Evolutionary conservation across 305 asterid species (phyloP).

Genomic region (Fraxinus paxiana): DNA sequence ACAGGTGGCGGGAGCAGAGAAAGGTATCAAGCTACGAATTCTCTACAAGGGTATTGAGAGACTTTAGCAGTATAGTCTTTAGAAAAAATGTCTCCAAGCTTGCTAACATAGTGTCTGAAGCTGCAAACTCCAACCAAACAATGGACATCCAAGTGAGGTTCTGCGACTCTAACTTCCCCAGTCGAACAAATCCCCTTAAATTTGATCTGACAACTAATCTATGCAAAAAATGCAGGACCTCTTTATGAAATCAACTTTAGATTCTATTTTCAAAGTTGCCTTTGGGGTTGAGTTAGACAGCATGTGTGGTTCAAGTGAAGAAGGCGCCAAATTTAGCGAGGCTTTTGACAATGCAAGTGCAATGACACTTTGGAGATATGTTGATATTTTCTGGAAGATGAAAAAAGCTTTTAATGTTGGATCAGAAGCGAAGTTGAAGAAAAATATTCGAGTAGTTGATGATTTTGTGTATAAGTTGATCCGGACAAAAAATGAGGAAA

Average conservation of each 20-base stretch:
- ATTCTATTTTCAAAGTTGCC: slow-evolving; percentile 65
- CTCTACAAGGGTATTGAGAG: slow-evolving; percentile 57
- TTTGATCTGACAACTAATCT: background rate
- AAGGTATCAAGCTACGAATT: slow-evolving; percentile 62
- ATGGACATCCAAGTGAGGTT: slow-evolving; percentile 58
- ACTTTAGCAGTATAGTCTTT: slow-evolving; percentile 48
- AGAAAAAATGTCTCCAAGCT: slow-evolving; percentile 51
- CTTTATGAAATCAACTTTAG: slow-evolving; percentile 66
- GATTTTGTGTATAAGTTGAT: slow-evolving; percentile 58
- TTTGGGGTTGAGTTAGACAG: slow-evolving; percentile 64
- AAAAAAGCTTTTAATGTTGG: slow-evolving; percentile 57
- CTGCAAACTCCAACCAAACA: slow-evolving; percentile 31
- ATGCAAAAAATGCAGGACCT: slow-evolving; percentile 44
- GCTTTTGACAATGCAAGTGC: slow-evolving; percentile 78
- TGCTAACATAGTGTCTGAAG: slow-evolving; percentile 39
- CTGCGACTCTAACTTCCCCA: background rate
- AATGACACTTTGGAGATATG: slow-evolving; percentile 49
- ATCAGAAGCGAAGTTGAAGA: slow-evolving; percentile 54
- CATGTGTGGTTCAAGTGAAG: slow-evolving; percentile 58
- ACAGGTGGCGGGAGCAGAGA: slow-evolving; percentile 68
- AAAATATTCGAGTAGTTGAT: slow-evolving; percentile 38
- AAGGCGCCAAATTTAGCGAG: slow-evolving; percentile 43
- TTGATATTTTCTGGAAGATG: slow-evolving; percentile 62
- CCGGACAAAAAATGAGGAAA: slow-evolving; percentile 40
- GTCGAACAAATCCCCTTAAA: background rate